These are phyloP conservation scores for Candida smagusa DNA, from an alignment of 1,139 yeast species.

Conservation along the genomic window DNA sequence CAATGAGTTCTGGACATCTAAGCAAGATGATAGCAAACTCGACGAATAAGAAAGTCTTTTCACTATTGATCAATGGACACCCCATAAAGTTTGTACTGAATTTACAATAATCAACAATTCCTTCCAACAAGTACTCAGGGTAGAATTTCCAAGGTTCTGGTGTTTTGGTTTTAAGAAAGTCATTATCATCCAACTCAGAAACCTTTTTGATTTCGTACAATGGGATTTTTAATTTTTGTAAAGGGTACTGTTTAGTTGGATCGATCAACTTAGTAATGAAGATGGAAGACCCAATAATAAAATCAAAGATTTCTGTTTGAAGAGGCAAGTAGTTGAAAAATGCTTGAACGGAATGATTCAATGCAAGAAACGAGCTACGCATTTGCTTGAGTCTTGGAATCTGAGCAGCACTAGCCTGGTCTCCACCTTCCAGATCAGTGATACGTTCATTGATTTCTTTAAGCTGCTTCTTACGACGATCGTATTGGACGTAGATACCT, in stretches of 20 bases:
- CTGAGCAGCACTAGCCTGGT: conserved; percentile 25
- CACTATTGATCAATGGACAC: conserved; percentile 57
- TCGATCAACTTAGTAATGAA: conserved; percentile 72
- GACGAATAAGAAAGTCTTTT: conserved; percentile 56
- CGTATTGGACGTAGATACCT: conserved; percentile 62
- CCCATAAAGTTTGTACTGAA: conserved; percentile 57
- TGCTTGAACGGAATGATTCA: conserved; percentile 55
- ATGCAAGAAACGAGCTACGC: conserved; percentile 38
- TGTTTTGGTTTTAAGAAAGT: conserved; percentile 58
- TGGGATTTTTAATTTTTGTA: conserved; percentile 55
- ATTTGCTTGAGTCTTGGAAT: conserved; percentile 45
- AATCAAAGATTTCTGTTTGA: conserved; percentile 70
- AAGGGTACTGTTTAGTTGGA: conserved; percentile 65
- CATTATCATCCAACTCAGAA: conserved; percentile 63
- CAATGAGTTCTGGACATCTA: conserved; percentile 81
- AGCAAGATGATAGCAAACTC: conserved; percentile 72
- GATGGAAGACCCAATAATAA: conserved; percentile 69
- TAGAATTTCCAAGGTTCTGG: conserved; percentile 78
- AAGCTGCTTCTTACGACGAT: conserved; percentile 49
- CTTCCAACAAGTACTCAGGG: conserved; percentile 87
- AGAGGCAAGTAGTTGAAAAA: conserved; percentile 53
- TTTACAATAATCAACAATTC: conserved; percentile 71
- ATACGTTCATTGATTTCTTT: conserved; percentile 54
- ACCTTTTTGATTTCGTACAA: conserved; percentile 50
- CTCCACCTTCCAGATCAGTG: conserved; percentile 36